Conservation (phyloP, 352 stramenopile species). For the Globisporangium viniferum region DNA sequence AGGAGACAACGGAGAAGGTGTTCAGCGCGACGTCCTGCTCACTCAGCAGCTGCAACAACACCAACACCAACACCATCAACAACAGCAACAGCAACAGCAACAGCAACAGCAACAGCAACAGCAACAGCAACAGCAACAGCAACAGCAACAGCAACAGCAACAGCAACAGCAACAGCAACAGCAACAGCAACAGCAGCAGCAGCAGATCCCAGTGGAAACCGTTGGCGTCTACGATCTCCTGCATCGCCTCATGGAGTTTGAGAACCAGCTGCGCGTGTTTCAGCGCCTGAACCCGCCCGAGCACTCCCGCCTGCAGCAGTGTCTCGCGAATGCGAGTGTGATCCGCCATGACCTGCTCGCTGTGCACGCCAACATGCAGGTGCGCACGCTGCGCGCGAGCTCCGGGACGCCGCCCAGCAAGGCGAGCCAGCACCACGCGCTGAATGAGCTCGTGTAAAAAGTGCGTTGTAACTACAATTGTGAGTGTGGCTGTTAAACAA, state of each 20-base stretch:
- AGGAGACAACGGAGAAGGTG: neutral
- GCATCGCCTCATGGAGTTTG: constrained; percentile 9
- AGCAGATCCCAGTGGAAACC: neutral
- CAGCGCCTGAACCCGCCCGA: constrained; percentile 9
- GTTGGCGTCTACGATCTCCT: constrained; percentile 10
- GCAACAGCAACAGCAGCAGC: neutral
- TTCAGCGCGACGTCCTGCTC: neutral
- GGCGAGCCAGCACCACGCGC: neutral
- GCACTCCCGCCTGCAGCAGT: constrained; percentile 12
- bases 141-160: neutral
- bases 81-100: neutral
- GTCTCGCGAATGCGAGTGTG: constrained; percentile 14
- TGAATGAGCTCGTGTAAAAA: constrained; percentile 5
- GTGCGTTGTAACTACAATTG: neutral
- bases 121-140: neutral
- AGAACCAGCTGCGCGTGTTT: constrained; percentile 9
- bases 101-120: neutral
- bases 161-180: neutral
- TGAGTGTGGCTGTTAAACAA: neutral
- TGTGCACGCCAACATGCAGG: constrained; percentile 16
- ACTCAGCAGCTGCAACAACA: neutral
- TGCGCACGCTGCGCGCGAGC: constrained; percentile 15
- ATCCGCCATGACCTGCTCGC: constrained; percentile 19
- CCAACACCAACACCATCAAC: no score
- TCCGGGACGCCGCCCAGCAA: neutral